phyloP scores from a whole-genome alignment of 345 rosid species.

The Durio zibethinus region DNA sequence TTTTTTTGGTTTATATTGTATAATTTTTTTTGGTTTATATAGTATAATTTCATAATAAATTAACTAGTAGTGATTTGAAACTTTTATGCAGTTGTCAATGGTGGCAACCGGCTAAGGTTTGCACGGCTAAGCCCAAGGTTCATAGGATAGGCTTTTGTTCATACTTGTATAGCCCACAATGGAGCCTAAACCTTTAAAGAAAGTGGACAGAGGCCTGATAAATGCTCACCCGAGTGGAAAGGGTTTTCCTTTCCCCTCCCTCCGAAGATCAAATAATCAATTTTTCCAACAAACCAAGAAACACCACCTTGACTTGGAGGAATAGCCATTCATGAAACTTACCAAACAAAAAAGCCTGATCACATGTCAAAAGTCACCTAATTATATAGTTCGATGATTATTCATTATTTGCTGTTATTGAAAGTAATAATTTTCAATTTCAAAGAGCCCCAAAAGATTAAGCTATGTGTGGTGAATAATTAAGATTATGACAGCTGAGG shows the following conservation, averaged over 20 bases:
- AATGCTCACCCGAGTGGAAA: neutral
- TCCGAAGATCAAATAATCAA: neutral
- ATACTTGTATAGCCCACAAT: neutral
- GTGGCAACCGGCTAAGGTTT: neutral
- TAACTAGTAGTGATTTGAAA: neutral
- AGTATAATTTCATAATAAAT: neutral
- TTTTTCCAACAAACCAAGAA: neutral
- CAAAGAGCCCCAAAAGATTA: neutral
- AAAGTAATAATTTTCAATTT: neutral
- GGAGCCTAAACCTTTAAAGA: neutral
- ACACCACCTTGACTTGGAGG: neutral
- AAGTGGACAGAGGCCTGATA: neutral
- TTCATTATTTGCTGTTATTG: slow-evolving; percentile 9
- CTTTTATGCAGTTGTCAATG: neutral
- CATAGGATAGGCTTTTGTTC: neutral
- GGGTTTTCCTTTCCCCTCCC: neutral
- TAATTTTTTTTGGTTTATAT: too few relatives aligned
- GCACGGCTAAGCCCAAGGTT: neutral
- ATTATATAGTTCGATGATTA: slow-evolving; percentile 12
- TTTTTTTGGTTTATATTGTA: too few relatives aligned
- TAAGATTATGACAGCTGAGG: slow-evolving; percentile 19
- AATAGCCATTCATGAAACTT: slow-evolving; percentile 14
- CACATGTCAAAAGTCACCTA: slow-evolving; percentile 24
- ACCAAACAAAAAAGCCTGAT: neutral
- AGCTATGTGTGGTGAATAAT: slow-evolving; percentile 14